Evolutionary conservation across 2,329 filamentous ascomycete genomes (phyloP).

Genomic region (Colletotrichum sp.): DNA sequence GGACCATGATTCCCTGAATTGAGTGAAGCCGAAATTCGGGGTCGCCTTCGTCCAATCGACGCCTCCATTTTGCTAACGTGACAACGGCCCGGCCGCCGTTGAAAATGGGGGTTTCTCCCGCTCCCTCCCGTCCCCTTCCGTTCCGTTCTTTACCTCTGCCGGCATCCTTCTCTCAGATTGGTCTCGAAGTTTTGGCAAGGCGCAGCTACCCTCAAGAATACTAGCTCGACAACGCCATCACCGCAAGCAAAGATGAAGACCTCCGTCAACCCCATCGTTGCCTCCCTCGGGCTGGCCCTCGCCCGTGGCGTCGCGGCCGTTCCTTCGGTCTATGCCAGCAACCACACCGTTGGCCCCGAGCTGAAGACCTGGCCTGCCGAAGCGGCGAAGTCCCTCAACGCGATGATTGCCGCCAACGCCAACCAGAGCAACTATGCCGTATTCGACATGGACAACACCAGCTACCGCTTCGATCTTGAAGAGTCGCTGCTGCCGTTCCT

Average conservation of each 20-base stretch:
- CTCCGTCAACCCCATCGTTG: slow-evolving; percentile 3
- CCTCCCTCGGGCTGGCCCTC: slow-evolving; percentile 12
- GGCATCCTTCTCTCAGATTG: background rate
- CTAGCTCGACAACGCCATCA: background rate
- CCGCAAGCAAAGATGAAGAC: slow-evolving; percentile 2
- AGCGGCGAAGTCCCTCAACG: slow-evolving; percentile 38
- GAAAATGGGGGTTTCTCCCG: background rate
- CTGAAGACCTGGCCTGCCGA: slow-evolving; percentile 39
- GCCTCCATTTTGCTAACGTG: slow-evolving; percentile 1
- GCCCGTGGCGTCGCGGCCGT: slow-evolving; percentile 11
- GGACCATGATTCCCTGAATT: background rate
- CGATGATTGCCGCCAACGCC: slow-evolving; percentile 43
- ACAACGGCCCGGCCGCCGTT: background rate
- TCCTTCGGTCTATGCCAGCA: background rate
- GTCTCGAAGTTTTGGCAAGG: background rate
- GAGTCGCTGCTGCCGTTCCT: slow-evolving; percentile 49
- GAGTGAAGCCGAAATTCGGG: background rate
- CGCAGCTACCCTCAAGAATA: background rate
- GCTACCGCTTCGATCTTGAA: slow-evolving; percentile 45
- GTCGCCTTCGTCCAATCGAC: background rate
- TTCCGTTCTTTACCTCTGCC: background rate
- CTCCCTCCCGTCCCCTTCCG: background rate
- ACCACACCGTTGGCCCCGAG: slow-evolving; percentile 21
- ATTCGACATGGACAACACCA: slow-evolving; percentile 53
- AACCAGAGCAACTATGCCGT: slow-evolving; percentile 42